phyloP scores from a whole-genome alignment of 371 early-diverging fungal species.

The Basidiobolus heterosporus region DNA sequence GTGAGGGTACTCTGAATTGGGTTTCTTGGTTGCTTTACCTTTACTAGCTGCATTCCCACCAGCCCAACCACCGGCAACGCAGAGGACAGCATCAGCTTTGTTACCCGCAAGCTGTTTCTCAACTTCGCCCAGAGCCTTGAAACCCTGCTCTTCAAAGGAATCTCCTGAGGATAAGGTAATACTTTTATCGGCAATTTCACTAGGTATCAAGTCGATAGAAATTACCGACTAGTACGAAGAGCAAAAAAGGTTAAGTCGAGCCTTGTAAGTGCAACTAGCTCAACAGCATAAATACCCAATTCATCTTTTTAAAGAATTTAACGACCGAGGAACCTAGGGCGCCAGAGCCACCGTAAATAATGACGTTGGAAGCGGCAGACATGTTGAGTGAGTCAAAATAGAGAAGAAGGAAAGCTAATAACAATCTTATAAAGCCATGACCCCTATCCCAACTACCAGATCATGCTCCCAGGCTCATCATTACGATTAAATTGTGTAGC shows the following conservation, averaged over 20 bases:
- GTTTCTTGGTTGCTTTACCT: constrained; percentile 18
- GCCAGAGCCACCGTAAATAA: constrained; percentile 84
- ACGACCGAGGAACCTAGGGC: constrained; percentile 73
- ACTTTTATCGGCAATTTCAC: constrained; percentile 55
- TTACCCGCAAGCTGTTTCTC: constrained; percentile 11
- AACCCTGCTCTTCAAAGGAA: constrained; percentile 38
- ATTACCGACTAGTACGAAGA: constrained; percentile 36
- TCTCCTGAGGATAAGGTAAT: constrained; percentile 28
- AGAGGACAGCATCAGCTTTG: constrained; percentile 68
- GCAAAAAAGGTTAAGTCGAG: not conserved
- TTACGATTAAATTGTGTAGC: no score
- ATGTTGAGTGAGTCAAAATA: constrained; percentile 11
- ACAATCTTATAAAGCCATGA: no score
- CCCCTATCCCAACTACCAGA: no score
- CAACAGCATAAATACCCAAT: constrained; percentile 37
- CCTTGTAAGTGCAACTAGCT: not conserved
- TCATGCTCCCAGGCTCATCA: no score
- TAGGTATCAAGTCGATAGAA: constrained; percentile 58
- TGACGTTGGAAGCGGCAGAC: constrained; percentile 24
- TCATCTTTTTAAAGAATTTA: constrained; percentile 40
- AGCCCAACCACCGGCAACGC: constrained; percentile 94
- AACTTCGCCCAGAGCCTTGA: constrained; percentile 18
- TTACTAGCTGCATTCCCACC: constrained; percentile 71
- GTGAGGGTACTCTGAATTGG: not conserved
- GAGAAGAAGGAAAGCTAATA: not conserved